Evolutionary conservation across 306 rosid genomes (phyloP).

Genomic region (Vigna reflexopilosa): DNA sequence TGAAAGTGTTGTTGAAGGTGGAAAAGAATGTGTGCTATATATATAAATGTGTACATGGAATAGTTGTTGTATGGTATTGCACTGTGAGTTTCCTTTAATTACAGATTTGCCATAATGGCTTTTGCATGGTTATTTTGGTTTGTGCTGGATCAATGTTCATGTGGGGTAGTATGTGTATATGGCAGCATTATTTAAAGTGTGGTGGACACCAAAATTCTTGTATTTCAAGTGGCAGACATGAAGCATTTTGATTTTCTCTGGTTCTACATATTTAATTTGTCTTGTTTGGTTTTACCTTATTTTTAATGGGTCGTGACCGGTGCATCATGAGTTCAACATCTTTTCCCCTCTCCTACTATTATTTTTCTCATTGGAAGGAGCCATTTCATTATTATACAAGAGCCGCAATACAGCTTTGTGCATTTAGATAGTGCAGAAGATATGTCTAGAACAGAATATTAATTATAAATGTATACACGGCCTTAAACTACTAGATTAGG

Average conservation of each 20-base stretch:
- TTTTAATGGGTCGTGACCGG: constrained; percentile 32
- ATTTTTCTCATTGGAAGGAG: not conserved
- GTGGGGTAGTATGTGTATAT: constrained; percentile 49
- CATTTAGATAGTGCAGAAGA: not conserved
- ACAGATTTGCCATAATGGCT: constrained; percentile 56
- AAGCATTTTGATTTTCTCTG: constrained; percentile 47
- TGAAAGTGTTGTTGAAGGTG: not conserved
- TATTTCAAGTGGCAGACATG: constrained; percentile 70
- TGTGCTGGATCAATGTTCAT: constrained; percentile 53
- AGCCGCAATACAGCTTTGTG: constrained; percentile 24
- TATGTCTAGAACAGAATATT: not conserved
- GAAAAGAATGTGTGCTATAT: constrained; percentile 10
- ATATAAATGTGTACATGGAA: constrained; percentile 22
- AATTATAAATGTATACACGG: too few species aligned
- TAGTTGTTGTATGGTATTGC: constrained; percentile 34
- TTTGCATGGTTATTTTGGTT: constrained; percentile 45
- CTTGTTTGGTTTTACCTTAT: constrained; percentile 39
- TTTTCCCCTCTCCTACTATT: constrained; percentile 33
- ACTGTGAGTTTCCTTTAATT: constrained; percentile 25
- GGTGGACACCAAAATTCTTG: constrained; percentile 57
- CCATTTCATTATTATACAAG: not conserved
- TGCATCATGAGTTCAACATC: constrained; percentile 25
- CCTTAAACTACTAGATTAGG: too few species aligned
- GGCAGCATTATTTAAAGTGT: constrained; percentile 42
- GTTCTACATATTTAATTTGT: constrained; percentile 32